Evolutionary conservation across 352 stramenopile species (phyloP), one percentile per base, ranked within the genome.

Genomic region (Globisporangium orthogonon): DNA sequence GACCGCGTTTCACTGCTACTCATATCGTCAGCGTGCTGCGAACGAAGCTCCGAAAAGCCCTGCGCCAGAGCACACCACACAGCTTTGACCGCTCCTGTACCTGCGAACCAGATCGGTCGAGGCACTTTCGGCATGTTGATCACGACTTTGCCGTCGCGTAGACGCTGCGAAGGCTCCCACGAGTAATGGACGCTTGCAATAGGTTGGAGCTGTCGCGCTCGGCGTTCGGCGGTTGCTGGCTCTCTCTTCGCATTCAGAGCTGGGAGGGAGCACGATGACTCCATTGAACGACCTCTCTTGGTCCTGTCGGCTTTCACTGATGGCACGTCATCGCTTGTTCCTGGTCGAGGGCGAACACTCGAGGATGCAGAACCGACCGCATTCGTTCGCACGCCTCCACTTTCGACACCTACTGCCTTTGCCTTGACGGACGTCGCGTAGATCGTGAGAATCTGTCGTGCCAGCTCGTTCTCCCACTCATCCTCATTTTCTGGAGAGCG

Each of bases 381-480:
- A 23, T 28, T 52, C 37, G n/a, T 45, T 11, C 31, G 29, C 2
- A 4, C 53, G 54, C n/a, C 43, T 7, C n/a, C 30, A 46, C 46
- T 56, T 43, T 29, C 43, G 33, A 62, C 43, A 2, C 56, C 48
- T 17, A 39, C 46, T 54, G 67, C 72, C 61, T 91, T 89, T 0
- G 76, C 66, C 46, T 86, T 83, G 43, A 91, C 66, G 0, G 78
- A 89, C 11, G 85, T 87, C 13, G 78, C 72, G 54, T 96, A 97
- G 40, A 97, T 83, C 3, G 75, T 91, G 33, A 97, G 62, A 52
- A 96, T 97, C 54, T 96, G 86, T 5, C 85, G 82, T 2, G 89
- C 89, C 18, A 97, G 69, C 56, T 96, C 84, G 54, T 97, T 96
- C 60, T 97, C 89, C 89, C 89, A 96, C 54, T 86, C 76, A n/a